A percentile compares a stretch with the other conserved stretches of the same genome.
Evolutionary conservation across 2,329 filamentous ascomycete species (phyloP).

Genomic region (Penicillium sp.): DNA sequence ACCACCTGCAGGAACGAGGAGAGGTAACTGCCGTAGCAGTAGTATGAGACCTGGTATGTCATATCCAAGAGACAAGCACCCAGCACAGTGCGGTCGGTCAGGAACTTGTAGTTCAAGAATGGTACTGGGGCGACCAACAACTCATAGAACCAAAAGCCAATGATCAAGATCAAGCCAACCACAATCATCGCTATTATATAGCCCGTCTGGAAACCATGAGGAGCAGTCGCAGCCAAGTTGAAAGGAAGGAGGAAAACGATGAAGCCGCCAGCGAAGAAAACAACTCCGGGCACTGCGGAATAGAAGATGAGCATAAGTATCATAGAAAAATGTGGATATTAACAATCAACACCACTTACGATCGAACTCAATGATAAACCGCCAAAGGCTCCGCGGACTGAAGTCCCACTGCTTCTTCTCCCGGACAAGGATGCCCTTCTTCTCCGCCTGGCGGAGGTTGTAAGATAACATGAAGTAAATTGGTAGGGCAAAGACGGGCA

Average conservation of each 20-base stretch:
- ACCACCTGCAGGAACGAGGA: slow-evolving; percentile 31
- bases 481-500: slow-evolving; percentile 59
- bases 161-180: slow-evolving; percentile 57
- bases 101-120: slow-evolving; percentile 51
- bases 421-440: slow-evolving; percentile 51
- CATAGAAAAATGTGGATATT: neutral
- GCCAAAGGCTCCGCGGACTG: slow-evolving; percentile 47
- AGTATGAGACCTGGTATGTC: slow-evolving; percentile 35
- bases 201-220: slow-evolving; percentile 45
- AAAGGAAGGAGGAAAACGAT: slow-evolving; percentile 52
- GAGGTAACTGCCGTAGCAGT: slow-evolving; percentile 37
- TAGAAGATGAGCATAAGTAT: neutral
- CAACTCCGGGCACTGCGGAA: slow-evolving; percentile 55
- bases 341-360: slow-evolving; percentile 30
- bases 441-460: slow-evolving; percentile 60
- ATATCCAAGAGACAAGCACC: slow-evolving; percentile 33
- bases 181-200: slow-evolving; percentile 56
- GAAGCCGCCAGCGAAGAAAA: slow-evolving; percentile 63
- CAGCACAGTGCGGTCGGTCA: slow-evolving; percentile 32
- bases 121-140: slow-evolving; percentile 48
- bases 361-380: slow-evolving; percentile 66
- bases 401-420: slow-evolving; percentile 47
- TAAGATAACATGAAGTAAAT: slow-evolving; percentile 57
- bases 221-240: slow-evolving; percentile 50
- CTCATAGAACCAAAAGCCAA: slow-evolving; percentile 58